Percentiles rank a stretch among this genome's conserved stretches.
Conservation (phyloP, 257 asterid genomes). For the Petrea volubilis region DNA sequence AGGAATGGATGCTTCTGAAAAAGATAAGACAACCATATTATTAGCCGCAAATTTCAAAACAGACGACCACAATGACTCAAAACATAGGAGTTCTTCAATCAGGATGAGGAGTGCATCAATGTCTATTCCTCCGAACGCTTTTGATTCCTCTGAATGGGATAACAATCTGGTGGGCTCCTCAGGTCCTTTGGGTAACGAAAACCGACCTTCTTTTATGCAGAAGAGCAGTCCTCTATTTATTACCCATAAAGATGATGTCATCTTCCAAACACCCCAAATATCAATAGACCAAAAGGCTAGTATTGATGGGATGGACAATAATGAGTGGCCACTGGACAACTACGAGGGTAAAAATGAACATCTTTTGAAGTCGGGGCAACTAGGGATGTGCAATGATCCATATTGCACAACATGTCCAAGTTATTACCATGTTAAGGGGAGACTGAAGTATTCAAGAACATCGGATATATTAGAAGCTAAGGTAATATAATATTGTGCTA, state of each 20-base stretch:
- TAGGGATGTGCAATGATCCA: constrained; percentile 94
- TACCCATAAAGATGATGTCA: constrained; percentile 40
- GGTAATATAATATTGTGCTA: constrained; percentile 45
- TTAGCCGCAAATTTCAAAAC: constrained; percentile 44
- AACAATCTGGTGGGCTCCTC: constrained; percentile 55
- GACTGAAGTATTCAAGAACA: constrained; percentile 42
- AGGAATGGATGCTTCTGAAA: constrained; percentile 67
- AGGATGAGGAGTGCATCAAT: constrained; percentile 78
- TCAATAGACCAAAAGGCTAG: constrained; percentile 33
- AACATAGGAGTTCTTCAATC: constrained; percentile 35
- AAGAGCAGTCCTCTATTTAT: constrained; percentile 64
- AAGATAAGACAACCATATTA: constrained; percentile 71
- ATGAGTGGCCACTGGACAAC: constrained; percentile 47
- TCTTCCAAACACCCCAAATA: constrained; percentile 42
- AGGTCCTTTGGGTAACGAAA: constrained; percentile 66
- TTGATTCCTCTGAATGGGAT: constrained; percentile 44
- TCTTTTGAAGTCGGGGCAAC: constrained; percentile 85
- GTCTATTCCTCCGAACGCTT: constrained; percentile 51
- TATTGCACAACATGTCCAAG: constrained; percentile 95
- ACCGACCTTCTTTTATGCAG: constrained; percentile 45
- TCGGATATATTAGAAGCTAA: constrained; percentile 62
- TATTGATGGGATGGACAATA: constrained; percentile 28
- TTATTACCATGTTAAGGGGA: constrained; percentile 50
- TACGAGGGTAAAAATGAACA: constrained; percentile 60
- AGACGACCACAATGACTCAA: constrained; percentile 36